Evolutionary conservation across 208 protist species (phyloP).

Genomic region (Trypanosoma vivax): DNA sequence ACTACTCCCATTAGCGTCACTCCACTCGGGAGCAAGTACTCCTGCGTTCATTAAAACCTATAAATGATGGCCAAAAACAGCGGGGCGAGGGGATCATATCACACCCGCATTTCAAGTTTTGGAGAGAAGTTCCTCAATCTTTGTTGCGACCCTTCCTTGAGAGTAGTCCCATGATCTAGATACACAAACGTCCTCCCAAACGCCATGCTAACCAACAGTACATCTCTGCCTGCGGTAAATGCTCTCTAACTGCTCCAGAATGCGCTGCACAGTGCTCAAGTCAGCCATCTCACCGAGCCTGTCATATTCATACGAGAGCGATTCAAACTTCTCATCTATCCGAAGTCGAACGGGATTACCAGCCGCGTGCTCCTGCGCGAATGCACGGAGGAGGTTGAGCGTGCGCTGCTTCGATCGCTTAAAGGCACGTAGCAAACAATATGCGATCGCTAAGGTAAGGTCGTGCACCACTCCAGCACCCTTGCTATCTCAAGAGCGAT

Average conservation of each 20-base stretch:
- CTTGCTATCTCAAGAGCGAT: conserved; percentile 52
- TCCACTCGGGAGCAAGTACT: too few species aligned
- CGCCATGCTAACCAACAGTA: conserved; percentile 87
- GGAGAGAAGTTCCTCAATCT: conserved; percentile 26
- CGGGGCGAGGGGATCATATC: not conserved
- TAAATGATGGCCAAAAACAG: conserved; percentile 4
- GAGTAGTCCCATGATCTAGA: conserved; percentile 25
- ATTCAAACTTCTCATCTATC: conserved; percentile 28
- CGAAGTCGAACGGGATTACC: conserved; percentile 32
- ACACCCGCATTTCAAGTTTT: not conserved
- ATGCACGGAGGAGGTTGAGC: conserved; percentile 35
- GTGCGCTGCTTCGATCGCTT: conserved; percentile 37
- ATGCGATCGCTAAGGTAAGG: conserved; percentile 55
- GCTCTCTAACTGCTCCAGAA: conserved; percentile 29
- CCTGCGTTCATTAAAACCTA: too few species aligned
- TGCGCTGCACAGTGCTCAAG: not conserved
- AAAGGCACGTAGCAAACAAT: conserved; percentile 78
- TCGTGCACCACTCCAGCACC: conserved; percentile 41
- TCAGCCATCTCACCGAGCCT: not conserved
- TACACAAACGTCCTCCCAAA: conserved; percentile 64
- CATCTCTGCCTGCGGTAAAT: conserved; percentile 57
- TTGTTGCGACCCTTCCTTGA: conserved; percentile 32
- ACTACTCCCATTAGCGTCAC: too few species aligned
- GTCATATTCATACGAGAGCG: conserved; percentile 5
- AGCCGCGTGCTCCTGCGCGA: conserved; percentile 45